A percentile compares a stretch with the other conserved stretches of the same genome.
These are phyloP conservation scores for Trichocomaceae sp. DNA, from an alignment of 2,329 filamentous ascomycete species.

Conservation along the genomic window DNA sequence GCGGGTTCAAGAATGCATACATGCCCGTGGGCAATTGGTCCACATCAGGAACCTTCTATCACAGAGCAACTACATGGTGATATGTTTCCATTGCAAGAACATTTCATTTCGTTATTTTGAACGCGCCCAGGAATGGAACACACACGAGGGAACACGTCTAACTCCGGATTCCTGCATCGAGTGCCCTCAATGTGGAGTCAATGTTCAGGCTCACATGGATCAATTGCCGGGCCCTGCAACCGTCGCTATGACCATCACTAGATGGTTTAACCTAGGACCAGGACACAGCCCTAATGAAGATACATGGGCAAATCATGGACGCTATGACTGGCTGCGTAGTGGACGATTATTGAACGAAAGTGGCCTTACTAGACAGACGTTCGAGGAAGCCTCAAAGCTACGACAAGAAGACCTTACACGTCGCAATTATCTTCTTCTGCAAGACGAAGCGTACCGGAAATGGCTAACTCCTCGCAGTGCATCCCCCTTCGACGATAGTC, in stretches of 20 bases:
- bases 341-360: neutral
- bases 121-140: neutral
- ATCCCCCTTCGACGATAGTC: neutral
- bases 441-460: neutral
- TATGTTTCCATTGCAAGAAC: neutral
- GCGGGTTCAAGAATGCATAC: neutral
- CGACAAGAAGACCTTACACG: neutral
- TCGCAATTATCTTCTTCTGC: neutral
- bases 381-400: neutral
- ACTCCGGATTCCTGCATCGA: neutral
- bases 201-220: neutral
- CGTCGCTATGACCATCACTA: neutral
- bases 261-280: neutral
- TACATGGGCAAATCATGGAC: neutral
- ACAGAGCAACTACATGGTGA: neutral
- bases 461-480: neutral
- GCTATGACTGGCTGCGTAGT: no score
- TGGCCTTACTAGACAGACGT: no score
- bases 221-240: neutral
- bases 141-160: neutral
- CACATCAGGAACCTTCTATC: neutral
- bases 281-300: neutral
- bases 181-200: neutral
- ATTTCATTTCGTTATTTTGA: neutral
- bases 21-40: neutral